Base-by-base conservation (phyloP, 192 early-diverging fungal species). In the Chytriomyces sp. region DNA sequence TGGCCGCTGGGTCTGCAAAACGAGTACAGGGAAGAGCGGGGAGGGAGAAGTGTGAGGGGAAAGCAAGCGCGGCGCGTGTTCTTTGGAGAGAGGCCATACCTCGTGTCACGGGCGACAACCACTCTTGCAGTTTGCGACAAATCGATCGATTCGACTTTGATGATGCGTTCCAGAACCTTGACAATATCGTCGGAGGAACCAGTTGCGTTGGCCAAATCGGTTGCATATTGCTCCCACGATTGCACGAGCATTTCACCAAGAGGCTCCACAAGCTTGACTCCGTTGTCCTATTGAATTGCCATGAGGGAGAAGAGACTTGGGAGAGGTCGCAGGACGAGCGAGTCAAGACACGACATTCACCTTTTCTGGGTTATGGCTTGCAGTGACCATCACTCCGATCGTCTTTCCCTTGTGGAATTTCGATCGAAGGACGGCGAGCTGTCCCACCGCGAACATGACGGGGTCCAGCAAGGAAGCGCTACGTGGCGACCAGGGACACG, bases 361-460 rank as follows among this genome's bases (percentile, higher is more conserved):
- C 67, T 76, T 77, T 80, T 92, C 94, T 54, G 94, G 92, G 81
- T 99, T 99, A 84, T 99, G 98, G 32, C 96, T 98, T 36, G 98
- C 98, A 52, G 98, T 99, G 69, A 99, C 88, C 98, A 99, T 98
- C 39, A 93, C 90, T 60, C 98, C 98, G 68, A 99, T 95, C 58
- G 80, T 84, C 66, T 89, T 86, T 57, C 95, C 92, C 33, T 87
- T 78, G 60, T 95, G 85, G 76, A 86, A 90, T 79, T 94, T 92
- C 33, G 96, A 98, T 65, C 98, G 90, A 40, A 99, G 86, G 32
- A 89, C 90, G 12, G 94, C 96, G 44, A 99, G 80, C 40, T 98
- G 88, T 34, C 93, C 98, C 33, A 93, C 90, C 54, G 91, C 88
- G 87, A 95, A 99, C 79, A 97, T 87, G 38, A 97, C 93, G 14